Evolutionary conservation across 306 rosid genomes (phyloP).

Genomic region (Amphicarpaea edgeworthii): DNA sequence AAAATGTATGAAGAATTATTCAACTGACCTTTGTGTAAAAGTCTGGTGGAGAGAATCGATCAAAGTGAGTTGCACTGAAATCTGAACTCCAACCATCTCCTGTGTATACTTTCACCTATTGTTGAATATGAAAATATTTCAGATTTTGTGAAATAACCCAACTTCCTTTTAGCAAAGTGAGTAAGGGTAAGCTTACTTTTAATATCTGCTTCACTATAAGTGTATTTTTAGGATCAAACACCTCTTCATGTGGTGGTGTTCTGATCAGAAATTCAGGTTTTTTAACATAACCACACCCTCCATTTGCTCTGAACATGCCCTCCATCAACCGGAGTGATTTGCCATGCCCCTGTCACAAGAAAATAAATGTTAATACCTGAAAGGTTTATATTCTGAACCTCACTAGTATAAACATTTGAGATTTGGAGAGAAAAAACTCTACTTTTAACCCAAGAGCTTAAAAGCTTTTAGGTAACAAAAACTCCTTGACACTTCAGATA

Average conservation of each 20-base stretch:
- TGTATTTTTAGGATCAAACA: constrained; percentile 70
- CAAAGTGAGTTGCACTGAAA: constrained; percentile 49
- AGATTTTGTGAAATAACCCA: constrained; percentile 27
- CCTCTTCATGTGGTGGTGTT: constrained; percentile 55
- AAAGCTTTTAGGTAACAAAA: background rate
- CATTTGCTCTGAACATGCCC: constrained; percentile 93
- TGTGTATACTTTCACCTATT: constrained; percentile 66
- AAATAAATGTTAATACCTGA: constrained; percentile 16
- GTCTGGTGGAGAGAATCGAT: constrained; percentile 83
- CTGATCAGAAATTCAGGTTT: constrained; percentile 72
- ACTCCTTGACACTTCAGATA: background rate
- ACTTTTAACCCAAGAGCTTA: no score
- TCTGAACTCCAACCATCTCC: constrained; percentile 47
- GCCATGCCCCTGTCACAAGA: constrained; percentile 66
- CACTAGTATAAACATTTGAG: background rate
- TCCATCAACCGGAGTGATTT: constrained; percentile 80
- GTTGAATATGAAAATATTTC: constrained; percentile 29
- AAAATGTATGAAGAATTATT: constrained; percentile 24
- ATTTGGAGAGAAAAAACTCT: background rate
- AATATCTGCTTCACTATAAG: constrained; percentile 62
- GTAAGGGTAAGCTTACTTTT: constrained; percentile 55
- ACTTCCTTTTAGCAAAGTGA: constrained; percentile 29
- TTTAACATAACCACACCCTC: constrained; percentile 86
- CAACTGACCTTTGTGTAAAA: constrained; percentile 70
- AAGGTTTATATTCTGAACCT: constrained; percentile 10